Evolutionary conservation across 164 flowering plant genomes (phyloP).

Genomic region (Kalanchoe fedtschenkoi): DNA sequence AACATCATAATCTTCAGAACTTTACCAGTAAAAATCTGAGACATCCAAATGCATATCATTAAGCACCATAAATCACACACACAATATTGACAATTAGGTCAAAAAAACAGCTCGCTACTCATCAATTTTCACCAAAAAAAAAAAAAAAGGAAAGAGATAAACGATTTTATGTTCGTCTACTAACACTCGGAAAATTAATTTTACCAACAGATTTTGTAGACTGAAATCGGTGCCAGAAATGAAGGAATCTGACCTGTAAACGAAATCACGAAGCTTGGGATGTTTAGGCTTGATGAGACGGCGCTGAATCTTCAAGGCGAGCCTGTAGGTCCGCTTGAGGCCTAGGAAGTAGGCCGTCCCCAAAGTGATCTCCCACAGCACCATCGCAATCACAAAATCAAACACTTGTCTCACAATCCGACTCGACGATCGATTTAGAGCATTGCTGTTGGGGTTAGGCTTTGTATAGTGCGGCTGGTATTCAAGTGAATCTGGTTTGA

Average conservation of each 20-base stretch:
- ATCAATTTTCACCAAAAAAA: no score
- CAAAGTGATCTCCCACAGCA: constrained; percentile 86
- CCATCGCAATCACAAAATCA: constrained; percentile 34
- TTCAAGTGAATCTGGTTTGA: background rate
- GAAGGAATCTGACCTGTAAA: constrained; percentile 33
- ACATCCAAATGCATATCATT: no score
- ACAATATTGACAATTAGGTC: no score
- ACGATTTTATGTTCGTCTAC: no score
- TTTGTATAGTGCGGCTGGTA: background rate
- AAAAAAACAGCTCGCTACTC: no score
- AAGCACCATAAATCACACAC: no score
- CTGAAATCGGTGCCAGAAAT: no score
- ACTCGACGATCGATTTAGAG: background rate
- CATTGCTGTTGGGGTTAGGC: background rate
- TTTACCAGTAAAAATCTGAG: no score
- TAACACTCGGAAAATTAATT: no score
- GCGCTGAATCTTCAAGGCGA: constrained; percentile 64
- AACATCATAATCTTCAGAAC: no score
- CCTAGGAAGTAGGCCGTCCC: constrained; percentile 90
- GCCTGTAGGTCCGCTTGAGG: constrained; percentile 57
- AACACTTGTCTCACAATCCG: constrained; percentile 8
- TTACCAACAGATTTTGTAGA: no score
- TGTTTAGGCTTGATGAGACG: constrained; percentile 48
- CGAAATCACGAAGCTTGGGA: constrained; percentile 50
- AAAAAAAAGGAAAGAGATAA: no score